These are phyloP conservation scores for Pseudocercospora vitis DNA, from an alignment of 2,329 filamentous ascomycete genomes.

Conservation along the genomic window DNA sequence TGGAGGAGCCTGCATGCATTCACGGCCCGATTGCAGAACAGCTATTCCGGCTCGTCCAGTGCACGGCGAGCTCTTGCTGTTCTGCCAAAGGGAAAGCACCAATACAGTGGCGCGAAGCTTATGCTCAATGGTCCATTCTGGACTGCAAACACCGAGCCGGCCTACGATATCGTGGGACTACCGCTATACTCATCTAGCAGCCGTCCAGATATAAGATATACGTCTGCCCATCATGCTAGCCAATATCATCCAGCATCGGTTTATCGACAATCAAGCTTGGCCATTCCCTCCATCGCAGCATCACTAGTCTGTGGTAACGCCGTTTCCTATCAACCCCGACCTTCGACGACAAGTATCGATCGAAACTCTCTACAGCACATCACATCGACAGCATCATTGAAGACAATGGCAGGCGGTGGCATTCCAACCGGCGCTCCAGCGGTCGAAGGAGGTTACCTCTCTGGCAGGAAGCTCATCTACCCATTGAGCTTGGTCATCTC, in stretches of 20 bases:
- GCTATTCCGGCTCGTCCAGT: constrained; percentile 8
- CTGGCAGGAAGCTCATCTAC: constrained; percentile 49
- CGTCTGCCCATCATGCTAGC: constrained; percentile 8
- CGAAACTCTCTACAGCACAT: neutral
- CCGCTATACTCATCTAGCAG: neutral
- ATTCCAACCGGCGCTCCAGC: constrained; percentile 41
- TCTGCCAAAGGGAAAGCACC: constrained; percentile 14
- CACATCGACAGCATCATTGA: neutral
- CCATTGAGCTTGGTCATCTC: constrained; percentile 50
- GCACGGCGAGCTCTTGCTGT: constrained; percentile 6
- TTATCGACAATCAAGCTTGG: constrained; percentile 18
- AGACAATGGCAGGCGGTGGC: constrained; percentile 45
- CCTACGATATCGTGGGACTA: neutral
- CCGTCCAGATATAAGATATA: constrained; percentile 19
- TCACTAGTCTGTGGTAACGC: constrained; percentile 21
- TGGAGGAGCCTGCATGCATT: constrained; percentile 5
- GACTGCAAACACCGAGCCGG: constrained; percentile 13
- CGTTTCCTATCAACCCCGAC: neutral
- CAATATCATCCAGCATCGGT: constrained; percentile 16
- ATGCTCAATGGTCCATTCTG: constrained; percentile 17
- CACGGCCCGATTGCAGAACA: constrained; percentile 23
- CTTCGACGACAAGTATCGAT: constrained; percentile 2
- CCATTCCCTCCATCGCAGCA: constrained; percentile 22
- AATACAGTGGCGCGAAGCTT: constrained; percentile 20
- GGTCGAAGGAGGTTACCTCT: constrained; percentile 45